Conservation (phyloP, 1,139 yeast species). For the Geotrichum klebahnii region DNA sequence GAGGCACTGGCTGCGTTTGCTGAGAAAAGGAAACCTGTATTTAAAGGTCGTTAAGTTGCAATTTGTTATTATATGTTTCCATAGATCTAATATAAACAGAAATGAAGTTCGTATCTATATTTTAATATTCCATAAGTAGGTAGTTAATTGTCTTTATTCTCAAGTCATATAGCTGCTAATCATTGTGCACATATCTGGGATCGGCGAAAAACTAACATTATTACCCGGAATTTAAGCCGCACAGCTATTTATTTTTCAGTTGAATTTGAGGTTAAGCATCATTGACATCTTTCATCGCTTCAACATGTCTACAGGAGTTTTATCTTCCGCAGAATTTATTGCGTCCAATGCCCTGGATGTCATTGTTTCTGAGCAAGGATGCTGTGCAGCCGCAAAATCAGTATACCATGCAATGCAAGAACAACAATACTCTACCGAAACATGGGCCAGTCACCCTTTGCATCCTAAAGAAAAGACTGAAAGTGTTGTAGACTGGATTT, state of each 20-base stretch:
- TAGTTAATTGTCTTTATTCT: too few species aligned
- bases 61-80: too few species aligned
- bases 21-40: conserved; percentile 32
- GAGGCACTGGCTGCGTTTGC: conserved; percentile 38
- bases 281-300: not conserved
- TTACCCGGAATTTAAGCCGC: too few species aligned
- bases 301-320: conserved; percentile 18
- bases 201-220: too few species aligned
- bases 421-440: conserved; percentile 35
- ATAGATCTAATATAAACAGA: too few species aligned
- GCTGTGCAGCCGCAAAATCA: conserved; percentile 34
- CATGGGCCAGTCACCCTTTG: conserved; percentile 41
- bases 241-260: not conserved
- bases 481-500: conserved; percentile 42
- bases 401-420: conserved; percentile 34
- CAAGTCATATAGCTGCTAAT: too few species aligned
- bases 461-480: conserved; percentile 33
- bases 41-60: conserved; percentile 33
- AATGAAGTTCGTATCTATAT: too few species aligned
- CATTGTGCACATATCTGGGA: too few species aligned
- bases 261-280: too few species aligned
- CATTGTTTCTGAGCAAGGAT: conserved; percentile 25
- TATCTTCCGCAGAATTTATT: conserved; percentile 19
- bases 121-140: too few species aligned
- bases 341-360: conserved; percentile 19